A percentile compares a stretch with the other conserved stretches of the same genome.
phyloP scores from a whole-genome alignment of 2,329 filamentous ascomycete genomes.

The Diaporthe sp. region DNA sequence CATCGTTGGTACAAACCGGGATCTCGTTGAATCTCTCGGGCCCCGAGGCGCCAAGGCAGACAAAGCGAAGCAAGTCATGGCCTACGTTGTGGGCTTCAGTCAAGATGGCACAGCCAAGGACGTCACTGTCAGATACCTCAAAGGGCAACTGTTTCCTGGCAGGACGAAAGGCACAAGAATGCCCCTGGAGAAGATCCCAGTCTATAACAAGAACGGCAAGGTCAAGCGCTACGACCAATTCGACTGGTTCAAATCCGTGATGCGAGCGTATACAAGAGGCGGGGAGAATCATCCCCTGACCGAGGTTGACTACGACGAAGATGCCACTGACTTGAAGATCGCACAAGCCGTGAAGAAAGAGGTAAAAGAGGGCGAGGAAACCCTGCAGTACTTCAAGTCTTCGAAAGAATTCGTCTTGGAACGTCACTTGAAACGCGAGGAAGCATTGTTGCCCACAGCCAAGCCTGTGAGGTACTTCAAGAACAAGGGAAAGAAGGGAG shows the following conservation, averaged over 20 bases:
- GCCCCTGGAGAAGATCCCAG: conserved; percentile 81
- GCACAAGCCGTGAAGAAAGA: conserved; percentile 80
- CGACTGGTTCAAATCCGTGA: conserved; percentile 89
- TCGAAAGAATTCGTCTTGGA: conserved; percentile 88
- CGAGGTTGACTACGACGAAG: conserved; percentile 82
- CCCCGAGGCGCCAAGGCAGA: conserved; percentile 87
- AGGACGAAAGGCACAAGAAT: conserved; percentile 90
- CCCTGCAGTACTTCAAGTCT: conserved; percentile 88
- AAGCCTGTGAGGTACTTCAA: conserved; percentile 80
- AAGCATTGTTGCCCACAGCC: conserved; percentile 80
- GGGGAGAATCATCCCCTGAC: conserved; percentile 67
- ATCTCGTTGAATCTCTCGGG: conserved; percentile 81
- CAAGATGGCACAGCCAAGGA: conserved; percentile 92
- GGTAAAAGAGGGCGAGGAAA: conserved; percentile 81
- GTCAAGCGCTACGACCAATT: conserved; percentile 81
- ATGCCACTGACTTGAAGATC: conserved; percentile 80
- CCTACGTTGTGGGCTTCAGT: conserved; percentile 88
- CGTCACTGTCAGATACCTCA: conserved; percentile 91
- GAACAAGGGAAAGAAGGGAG: conserved; percentile 78
- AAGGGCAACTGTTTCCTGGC: conserved; percentile 83
- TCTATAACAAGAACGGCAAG: conserved; percentile 83
- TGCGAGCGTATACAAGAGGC: conserved; percentile 77
- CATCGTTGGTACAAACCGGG: conserved; percentile 77
- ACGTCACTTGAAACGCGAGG: conserved; percentile 90
- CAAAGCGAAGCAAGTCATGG: conserved; percentile 88